Conservation (phyloP, 805 yeast genomes). For the Kodamaea sagamina region DNA sequence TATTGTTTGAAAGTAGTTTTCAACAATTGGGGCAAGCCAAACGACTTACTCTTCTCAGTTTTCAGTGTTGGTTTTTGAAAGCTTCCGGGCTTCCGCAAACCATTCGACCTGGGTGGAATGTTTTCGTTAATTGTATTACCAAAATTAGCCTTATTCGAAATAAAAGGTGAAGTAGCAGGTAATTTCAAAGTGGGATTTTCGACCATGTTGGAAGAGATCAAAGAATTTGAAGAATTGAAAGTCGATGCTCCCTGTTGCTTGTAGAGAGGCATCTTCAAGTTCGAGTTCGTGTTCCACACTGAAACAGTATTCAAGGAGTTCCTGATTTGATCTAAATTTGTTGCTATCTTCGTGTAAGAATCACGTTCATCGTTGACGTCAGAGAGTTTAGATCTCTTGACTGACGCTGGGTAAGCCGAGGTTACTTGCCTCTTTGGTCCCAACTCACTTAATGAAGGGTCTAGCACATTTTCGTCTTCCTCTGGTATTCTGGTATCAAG, state of each 20-base stretch:
- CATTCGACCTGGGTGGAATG: constrained; percentile 11
- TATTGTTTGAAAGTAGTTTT: constrained; percentile 1
- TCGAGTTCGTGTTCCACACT: constrained; percentile 14
- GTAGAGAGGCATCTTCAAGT: constrained; percentile 30
- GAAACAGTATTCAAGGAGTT: constrained; percentile 15
- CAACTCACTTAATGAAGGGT: constrained; percentile 11
- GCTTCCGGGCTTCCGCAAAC: constrained; percentile 36
- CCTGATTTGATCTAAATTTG: constrained; percentile 19
- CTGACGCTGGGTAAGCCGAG: background rate
- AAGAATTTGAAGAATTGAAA: background rate
- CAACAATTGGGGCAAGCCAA: constrained; percentile 26
- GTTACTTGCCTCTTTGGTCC: constrained; percentile 8
- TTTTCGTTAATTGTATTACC: constrained; percentile 11
- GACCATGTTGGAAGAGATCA: background rate
- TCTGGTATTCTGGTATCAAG: background rate
- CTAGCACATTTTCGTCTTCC: constrained; percentile 2
- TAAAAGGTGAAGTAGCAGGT: constrained; percentile 30
- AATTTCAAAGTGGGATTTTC: constrained; percentile 22
- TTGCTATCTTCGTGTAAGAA: constrained; percentile 15
- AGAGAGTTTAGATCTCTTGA: constrained; percentile 11
- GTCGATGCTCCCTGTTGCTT: constrained; percentile 18
- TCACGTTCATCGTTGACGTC: constrained; percentile 12
- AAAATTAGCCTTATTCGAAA: constrained; percentile 28
- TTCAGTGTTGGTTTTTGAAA: constrained; percentile 33
- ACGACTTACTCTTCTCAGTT: constrained; percentile 19